Evolutionary conservation across 2,329 filamentous ascomycete genomes (phyloP).

Genomic region (Fusarium ambrosium): DNA sequence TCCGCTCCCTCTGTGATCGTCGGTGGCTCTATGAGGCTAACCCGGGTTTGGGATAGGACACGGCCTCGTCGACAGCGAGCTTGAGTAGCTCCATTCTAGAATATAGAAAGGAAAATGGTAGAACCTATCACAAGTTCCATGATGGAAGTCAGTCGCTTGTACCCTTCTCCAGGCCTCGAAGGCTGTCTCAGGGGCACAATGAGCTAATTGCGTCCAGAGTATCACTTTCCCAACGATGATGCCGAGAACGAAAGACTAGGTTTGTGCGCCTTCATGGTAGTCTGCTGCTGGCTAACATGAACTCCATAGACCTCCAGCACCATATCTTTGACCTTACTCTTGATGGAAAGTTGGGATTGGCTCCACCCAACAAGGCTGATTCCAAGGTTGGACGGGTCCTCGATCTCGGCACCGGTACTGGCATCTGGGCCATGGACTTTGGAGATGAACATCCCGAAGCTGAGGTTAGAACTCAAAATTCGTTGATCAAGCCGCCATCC

Average conservation of each 20-base stretch:
- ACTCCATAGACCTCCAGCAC: conserved; percentile 11
- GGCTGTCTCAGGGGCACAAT: background rate
- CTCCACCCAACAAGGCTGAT: conserved; percentile 3
- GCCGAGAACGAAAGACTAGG: conserved; percentile 20
- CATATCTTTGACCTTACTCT: conserved; percentile 24
- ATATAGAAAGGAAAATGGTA: conserved; percentile 20
- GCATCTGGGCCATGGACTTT: conserved; percentile 20
- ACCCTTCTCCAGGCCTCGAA: background rate
- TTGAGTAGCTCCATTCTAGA: conserved; percentile 17
- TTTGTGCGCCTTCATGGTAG: background rate
- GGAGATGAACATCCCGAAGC: conserved; percentile 20
- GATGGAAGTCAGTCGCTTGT: conserved; percentile 9
- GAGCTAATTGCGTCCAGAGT: conserved; percentile 11
- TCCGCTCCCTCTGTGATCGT: background rate
- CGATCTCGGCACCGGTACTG: conserved; percentile 21
- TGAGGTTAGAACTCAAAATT: conserved; percentile 1
- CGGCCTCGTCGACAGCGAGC: conserved; percentile 8
- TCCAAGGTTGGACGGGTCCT: conserved; percentile 10
- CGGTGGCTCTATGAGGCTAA: background rate
- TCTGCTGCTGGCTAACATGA: background rate
- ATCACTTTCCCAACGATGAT: conserved; percentile 22
- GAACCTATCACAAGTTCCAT: conserved; percentile 21
- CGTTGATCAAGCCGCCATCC: background rate
- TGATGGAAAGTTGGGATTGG: conserved; percentile 16
- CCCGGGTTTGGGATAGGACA: conserved; percentile 6